These are phyloP conservation scores for Cardamine chenopodiifolia DNA, from an alignment of 345 rosid genomes.

Conservation along the genomic window DNA sequence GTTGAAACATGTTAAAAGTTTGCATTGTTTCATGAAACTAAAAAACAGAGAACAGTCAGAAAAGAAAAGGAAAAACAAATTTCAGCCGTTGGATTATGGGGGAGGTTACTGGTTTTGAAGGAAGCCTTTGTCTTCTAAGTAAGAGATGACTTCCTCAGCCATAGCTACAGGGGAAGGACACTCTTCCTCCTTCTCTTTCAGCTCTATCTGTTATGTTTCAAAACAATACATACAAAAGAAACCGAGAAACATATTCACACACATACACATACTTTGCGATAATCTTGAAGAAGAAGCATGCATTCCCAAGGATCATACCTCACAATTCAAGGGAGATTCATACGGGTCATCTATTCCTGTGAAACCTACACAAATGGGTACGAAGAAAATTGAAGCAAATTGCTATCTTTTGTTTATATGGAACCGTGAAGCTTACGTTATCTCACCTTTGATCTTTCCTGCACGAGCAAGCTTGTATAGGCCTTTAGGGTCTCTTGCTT, in stretches of 20 bases:
- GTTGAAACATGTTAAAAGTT: background rate
- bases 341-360: conserved; percentile 96
- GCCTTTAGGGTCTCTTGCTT: conserved; percentile 88
- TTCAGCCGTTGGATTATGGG: conserved; percentile 16
- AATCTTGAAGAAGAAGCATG: conserved; percentile 9
- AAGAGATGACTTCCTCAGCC: conserved; percentile 75
- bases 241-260: background rate
- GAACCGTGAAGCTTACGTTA: conserved; percentile 27
- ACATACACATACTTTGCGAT: background rate
- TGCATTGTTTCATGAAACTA: conserved; percentile 6
- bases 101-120: conserved; percentile 51
- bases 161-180: conserved; percentile 70
- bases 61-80: background rate
- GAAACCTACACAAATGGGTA: conserved; percentile 58
- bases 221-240: background rate
- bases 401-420: conserved; percentile 10
- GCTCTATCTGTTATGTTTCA: conserved; percentile 60
- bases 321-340: conserved; percentile 81
- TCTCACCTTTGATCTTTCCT: conserved; percentile 81
- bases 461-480: conserved; percentile 93
- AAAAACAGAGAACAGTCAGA: background rate
- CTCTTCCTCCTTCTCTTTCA: conserved; percentile 61
- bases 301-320: conserved; percentile 50
- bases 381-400: background rate
- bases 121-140: conserved; percentile 74